phyloP scores from a whole-genome alignment of 2,329 filamentous ascomycete genomes.

The Lasiodiplodia sp. region DNA sequence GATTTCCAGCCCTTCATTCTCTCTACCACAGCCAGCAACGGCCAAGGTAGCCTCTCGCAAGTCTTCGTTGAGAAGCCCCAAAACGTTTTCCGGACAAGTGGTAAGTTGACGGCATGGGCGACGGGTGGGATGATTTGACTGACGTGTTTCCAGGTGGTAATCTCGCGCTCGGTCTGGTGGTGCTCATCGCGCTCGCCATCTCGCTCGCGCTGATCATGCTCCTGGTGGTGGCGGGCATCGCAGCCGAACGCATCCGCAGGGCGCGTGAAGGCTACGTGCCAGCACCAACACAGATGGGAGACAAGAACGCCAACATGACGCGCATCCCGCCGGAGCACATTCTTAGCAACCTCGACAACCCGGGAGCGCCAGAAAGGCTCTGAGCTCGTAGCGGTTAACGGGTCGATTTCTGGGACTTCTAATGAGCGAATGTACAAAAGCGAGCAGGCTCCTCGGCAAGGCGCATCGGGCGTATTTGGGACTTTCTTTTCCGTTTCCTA shows the following conservation, averaged over 20 bases:
- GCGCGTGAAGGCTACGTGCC: constrained; percentile 80
- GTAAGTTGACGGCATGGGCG: constrained; percentile 56
- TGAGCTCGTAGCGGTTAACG: constrained; percentile 15
- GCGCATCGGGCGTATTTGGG: constrained; percentile 25
- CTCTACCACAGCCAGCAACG: constrained; percentile 66
- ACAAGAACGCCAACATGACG: constrained; percentile 56
- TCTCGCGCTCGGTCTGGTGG: constrained; percentile 76
- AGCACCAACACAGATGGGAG: constrained; percentile 67
- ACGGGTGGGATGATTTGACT: neutral
- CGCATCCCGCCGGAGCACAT: constrained; percentile 59
- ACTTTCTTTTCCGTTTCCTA: constrained; percentile 11
- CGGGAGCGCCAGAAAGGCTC: constrained; percentile 44
- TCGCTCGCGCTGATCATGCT: constrained; percentile 79
- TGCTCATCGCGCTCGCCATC: constrained; percentile 82
- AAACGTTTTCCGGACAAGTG: constrained; percentile 72
- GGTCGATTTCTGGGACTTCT: constrained; percentile 32
- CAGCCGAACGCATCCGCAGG: constrained; percentile 78
- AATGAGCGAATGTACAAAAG: constrained; percentile 26
- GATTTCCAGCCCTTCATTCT: constrained; percentile 80
- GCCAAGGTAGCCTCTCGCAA: constrained; percentile 76
- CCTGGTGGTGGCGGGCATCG: constrained; percentile 76
- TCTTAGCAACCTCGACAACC: constrained; percentile 42
- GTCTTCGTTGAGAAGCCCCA: constrained; percentile 82
- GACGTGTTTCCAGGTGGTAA: constrained; percentile 16
- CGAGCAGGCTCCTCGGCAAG: constrained; percentile 26